These are phyloP conservation scores for Lotmaria passim DNA, from an alignment of 208 protist species.

Conservation along the genomic window DNA sequence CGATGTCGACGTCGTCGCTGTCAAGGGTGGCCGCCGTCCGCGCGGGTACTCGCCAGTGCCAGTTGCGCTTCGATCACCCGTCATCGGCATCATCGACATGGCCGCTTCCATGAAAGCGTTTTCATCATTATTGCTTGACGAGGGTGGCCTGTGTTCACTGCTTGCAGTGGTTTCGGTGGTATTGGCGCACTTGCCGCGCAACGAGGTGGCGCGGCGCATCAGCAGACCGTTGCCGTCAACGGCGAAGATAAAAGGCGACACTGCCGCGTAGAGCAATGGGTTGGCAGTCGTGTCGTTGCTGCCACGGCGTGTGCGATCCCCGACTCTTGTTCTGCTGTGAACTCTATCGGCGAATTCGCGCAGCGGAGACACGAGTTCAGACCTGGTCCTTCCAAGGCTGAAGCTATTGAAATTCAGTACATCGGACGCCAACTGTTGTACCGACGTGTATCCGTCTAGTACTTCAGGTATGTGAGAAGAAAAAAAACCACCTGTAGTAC, in stretches of 20 bases:
- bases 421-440: neutral
- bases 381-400: neutral
- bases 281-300: neutral
- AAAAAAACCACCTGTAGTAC: too few species aligned
- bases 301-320: neutral
- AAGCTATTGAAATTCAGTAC: slow-evolving; percentile 3
- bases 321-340: neutral
- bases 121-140: neutral
- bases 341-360: neutral
- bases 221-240: slow-evolving; percentile 11
- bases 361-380: neutral
- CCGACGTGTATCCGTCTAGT: too few species aligned
- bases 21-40: neutral
- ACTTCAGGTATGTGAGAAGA: slow-evolving; percentile 10
- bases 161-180: neutral
- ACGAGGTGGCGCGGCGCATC: neutral
- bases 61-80: too few species aligned
- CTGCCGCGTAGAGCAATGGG: neutral
- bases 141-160: neutral
- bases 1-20: neutral
- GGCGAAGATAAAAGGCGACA: slow-evolving; percentile 3
- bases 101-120: neutral
- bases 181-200: neutral
- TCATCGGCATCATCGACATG: too few species aligned
- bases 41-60: too few species aligned